Percentiles rank a stretch among this genome's conserved stretches.
phyloP scores from a whole-genome alignment of 2,329 filamentous ascomycete species.

The Stagonosporopsis cucurbitacearum region DNA sequence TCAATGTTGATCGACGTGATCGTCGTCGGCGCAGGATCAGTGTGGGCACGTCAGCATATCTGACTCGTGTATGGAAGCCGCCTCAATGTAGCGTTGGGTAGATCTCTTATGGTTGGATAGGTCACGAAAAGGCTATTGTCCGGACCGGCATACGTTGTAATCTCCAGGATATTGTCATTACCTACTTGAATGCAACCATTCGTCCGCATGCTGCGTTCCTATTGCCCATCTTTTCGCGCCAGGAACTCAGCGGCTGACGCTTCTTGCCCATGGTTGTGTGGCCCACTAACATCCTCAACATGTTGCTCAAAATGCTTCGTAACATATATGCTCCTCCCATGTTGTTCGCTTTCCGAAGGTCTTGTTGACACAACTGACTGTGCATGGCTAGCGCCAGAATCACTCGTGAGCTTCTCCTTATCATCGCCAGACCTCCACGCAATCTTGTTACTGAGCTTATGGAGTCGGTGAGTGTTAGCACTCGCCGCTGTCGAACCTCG shows the following conservation, averaged over 20 bases:
- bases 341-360: conserved; percentile 9
- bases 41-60: too few species aligned
- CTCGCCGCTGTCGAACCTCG: conserved; percentile 14
- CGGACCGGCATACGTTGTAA: neutral
- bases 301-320: conserved; percentile 22
- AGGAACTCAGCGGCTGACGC: conserved; percentile 7
- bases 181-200: neutral
- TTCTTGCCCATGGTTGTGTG: conserved; percentile 19
- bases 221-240: neutral
- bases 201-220: neutral
- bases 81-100: neutral
- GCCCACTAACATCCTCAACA: conserved; percentile 6
- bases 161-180: neutral
- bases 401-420: conserved; percentile 21
- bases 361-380: conserved; percentile 9
- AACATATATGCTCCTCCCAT: conserved; percentile 23
- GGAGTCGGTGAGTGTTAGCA: conserved; percentile 6
- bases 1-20: too few species aligned
- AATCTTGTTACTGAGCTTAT: conserved; percentile 8
- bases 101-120: neutral
- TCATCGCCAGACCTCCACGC: conserved; percentile 9
- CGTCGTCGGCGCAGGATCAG: too few species aligned
- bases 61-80: too few species aligned
- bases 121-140: neutral
- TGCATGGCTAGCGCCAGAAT: conserved; percentile 8